phyloP scores from a whole-genome alignment of 2,329 filamentous ascomycete genomes.

The Pezizomycotina sp. region DNA sequence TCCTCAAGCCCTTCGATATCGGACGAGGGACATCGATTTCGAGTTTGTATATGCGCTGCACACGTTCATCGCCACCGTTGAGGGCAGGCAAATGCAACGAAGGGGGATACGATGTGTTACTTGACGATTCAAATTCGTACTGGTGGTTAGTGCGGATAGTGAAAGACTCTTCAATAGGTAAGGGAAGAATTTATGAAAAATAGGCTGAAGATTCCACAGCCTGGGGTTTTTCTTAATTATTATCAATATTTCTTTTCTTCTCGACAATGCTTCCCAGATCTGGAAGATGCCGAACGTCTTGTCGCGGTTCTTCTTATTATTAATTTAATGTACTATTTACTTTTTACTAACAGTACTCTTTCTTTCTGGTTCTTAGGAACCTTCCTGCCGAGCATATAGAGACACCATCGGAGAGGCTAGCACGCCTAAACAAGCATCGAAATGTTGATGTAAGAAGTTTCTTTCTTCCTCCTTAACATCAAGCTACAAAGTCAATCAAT shows the following conservation, averaged over 20 bases:
- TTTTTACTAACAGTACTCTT: no score
- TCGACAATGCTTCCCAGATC: no score
- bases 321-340: no score
- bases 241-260: slow-evolving; percentile 2
- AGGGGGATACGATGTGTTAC: slow-evolving; percentile 94
- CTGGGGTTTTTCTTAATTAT: slow-evolving; percentile 1
- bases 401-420: slow-evolving; percentile 85
- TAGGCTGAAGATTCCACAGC: no score
- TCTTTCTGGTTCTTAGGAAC: slow-evolving; percentile 59
- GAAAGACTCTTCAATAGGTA: slow-evolving; percentile 88
- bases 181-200: slow-evolving; percentile 22
- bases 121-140: slow-evolving; percentile 98
- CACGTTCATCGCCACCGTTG: slow-evolving; percentile 93
- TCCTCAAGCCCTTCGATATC: slow-evolving; percentile 73
- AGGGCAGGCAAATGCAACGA: slow-evolving; percentile 97
- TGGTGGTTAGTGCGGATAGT: slow-evolving; percentile 98
- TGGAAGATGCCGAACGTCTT: no score
- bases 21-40: slow-evolving; percentile 96
- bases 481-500: slow-evolving; percentile 24
- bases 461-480: slow-evolving; percentile 7
- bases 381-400: slow-evolving; percentile 96
- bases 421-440: slow-evolving; percentile 88
- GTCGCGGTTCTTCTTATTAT: no score
- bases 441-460: slow-evolving; percentile 69
- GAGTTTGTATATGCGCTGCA: slow-evolving; percentile 97